phyloP scores from a whole-genome alignment of 352 stramenopile genomes.

The Phytophthora pisi region DNA sequence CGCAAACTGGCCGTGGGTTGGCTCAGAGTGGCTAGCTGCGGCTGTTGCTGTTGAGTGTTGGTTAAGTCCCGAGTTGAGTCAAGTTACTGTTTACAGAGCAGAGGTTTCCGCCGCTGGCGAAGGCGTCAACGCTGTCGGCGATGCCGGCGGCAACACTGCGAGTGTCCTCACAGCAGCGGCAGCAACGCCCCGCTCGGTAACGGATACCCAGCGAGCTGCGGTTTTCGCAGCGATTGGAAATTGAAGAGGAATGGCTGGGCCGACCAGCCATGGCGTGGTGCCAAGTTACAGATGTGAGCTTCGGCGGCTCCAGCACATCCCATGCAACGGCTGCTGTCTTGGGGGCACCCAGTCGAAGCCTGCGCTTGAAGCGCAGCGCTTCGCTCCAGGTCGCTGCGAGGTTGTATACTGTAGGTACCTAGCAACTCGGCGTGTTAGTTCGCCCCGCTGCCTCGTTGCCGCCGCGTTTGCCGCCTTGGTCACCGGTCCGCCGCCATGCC shows the following conservation, averaged over 20 bases:
- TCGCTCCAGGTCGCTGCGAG: not conserved
- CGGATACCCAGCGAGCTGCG: slow-evolving; percentile 4
- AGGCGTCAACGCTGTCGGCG: not conserved
- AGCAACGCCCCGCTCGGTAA: slow-evolving; percentile 7
- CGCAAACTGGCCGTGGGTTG: slow-evolving; percentile 11
- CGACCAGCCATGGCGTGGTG: not conserved
- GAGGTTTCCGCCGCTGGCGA: slow-evolving; percentile 1
- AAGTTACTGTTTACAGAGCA: slow-evolving; percentile 15
- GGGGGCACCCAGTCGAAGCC: not conserved
- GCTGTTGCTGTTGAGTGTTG: not conserved
- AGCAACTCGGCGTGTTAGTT: not conserved
- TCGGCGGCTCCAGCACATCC: slow-evolving; percentile 7
- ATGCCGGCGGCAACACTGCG: not conserved
- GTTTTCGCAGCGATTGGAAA: not conserved
- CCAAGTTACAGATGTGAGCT: not conserved
- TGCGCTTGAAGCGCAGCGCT: no score
- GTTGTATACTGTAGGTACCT: not conserved
- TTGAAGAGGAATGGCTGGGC: not conserved
- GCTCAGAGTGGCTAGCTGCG: not conserved
- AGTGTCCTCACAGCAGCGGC: not conserved
- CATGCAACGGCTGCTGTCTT: slow-evolving; percentile 5
- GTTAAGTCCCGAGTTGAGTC: slow-evolving; percentile 1
- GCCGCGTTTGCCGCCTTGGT: not conserved
- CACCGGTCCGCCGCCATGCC: not conserved
- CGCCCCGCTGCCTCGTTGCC: not conserved